Base-by-base conservation (phyloP, 2,329 filamentous ascomycete genomes). In the Fusarium sp. region DNA sequence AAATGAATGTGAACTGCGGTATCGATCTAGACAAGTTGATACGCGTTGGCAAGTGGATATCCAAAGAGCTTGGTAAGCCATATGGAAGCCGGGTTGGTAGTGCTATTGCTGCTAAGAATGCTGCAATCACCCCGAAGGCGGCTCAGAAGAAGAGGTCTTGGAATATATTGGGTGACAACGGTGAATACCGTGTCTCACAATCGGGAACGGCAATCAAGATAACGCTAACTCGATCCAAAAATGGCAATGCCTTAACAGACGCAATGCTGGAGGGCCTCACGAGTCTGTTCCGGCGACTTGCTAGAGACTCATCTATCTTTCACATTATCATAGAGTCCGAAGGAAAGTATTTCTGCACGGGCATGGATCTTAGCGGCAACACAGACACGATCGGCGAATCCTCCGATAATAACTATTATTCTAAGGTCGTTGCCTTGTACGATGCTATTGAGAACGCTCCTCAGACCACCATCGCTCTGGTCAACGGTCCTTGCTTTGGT, bases 341-440 rank as follows among this genome's bases (percentile, higher is more conserved):
- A 17, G 45, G 45, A 14, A 48, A 48, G 45, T 48, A 34, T 18
- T 48, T 48, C 18, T 48, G 45, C 10, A 34, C 45, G 10, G 45
- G 45, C 3, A 48, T 48, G 45, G 45, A 48, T 28, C 45, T 48
- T 4, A 34, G 45, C 15, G 45, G 28, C 15, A 22, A 34, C 28
- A 34, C 28, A 22, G 31, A 34, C 14, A 34, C 45, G 14, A 18
- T n/a, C n/a, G 20, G 31, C 6, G 44, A 28, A 13, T 46, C 44
- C 28, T 26, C 18, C n/a, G 26, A 46, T 31, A 14, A 7, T 3
- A 46, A 28, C 28, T 46, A 46, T 13, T 46, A 20, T 0, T 13
- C 44, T 18, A 46, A 46, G 6, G 44, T 46, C 20, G 15, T 20
- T 17, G 28, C 44, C 15, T 20, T 46, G 13, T 46, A 46, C 31